Conservation (phyloP, 345 rosid genomes). For the Citrus unshiu region DNA sequence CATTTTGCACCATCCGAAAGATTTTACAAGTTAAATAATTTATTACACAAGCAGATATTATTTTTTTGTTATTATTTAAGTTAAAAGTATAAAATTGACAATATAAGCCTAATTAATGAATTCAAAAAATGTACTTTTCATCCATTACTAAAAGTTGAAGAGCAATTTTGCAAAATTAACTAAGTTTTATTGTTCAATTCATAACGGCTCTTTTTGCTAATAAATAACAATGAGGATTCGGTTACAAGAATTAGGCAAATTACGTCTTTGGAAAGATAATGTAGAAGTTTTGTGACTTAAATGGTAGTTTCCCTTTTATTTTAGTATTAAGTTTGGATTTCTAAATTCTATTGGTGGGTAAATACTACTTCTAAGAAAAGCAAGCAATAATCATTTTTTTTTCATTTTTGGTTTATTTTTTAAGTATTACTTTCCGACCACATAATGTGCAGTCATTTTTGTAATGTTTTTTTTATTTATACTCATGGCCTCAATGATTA, state of each 20-base stretch:
- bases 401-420: background rate
- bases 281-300: background rate
- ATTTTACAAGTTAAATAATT: no score
- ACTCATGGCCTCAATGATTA: background rate
- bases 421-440: background rate
- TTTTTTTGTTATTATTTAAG: no score
- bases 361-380: conserved; percentile 3
- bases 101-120: background rate
- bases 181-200: background rate
- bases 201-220: background rate
- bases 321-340: background rate
- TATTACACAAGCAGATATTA: no score
- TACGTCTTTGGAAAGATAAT: background rate
- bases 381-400: conserved; percentile 2
- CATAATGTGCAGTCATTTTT: background rate
- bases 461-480: background rate
- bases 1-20: background rate
- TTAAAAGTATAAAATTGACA: no score
- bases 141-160: background rate
- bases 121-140: background rate
- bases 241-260: background rate
- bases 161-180: background rate
- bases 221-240: background rate
- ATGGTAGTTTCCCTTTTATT: background rate
- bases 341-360: background rate